Base-by-base conservation (phyloP, 192 early-diverging fungal species). In the Backusella tuberculispora region DNA sequence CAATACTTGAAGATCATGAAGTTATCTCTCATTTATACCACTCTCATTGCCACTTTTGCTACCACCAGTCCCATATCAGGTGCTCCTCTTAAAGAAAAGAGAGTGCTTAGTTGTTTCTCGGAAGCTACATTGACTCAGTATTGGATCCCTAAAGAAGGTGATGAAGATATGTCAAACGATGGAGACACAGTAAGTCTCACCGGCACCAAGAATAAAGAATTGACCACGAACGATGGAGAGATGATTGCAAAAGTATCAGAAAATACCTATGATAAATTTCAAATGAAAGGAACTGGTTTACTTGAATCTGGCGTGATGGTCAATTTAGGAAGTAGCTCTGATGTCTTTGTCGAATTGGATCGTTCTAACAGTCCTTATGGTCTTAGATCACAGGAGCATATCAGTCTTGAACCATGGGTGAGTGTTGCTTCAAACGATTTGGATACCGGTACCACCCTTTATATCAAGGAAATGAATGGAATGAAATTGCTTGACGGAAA, bases 391-490 rank as follows among this genome's bases (percentile, higher is more conserved):
- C 37, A 43, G 3, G n/a, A 60, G 9, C 19, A 66, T 14, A 71
- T 73, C 38, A 75, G 74, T 10, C 47, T 85, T 3, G 74, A 53
- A 10, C 84, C 84, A 0, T 85, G 84, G 71, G 50, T 69, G 4
- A 83, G 80, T 47, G 65, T 83, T 15, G 84, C 84, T 10, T 47
- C 74, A 5, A 85, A 85, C 64, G 82, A 85, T 34, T 5, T 85
- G 12, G 46, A 34, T 3, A 34, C 1, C 13, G 82, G 84, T 7
- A 80, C 81, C 6, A 74, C 13, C 0, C n/a, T 85, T 1, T 85
- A 71, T 63, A 64, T 85, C 47, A 77, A 76, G 24, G 45, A 72
- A 47, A 41, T 85, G 21, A 72, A 81, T 15, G 79, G 79, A 1
- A 3, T 81, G 1, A 50, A 66, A 15, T 40, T 83, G 7, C 79